Evolutionary conservation across 2,329 filamentous ascomycete genomes (phyloP), one percentile per base, ranked within the genome.

Genomic region (Talaromyces sp.): DNA sequence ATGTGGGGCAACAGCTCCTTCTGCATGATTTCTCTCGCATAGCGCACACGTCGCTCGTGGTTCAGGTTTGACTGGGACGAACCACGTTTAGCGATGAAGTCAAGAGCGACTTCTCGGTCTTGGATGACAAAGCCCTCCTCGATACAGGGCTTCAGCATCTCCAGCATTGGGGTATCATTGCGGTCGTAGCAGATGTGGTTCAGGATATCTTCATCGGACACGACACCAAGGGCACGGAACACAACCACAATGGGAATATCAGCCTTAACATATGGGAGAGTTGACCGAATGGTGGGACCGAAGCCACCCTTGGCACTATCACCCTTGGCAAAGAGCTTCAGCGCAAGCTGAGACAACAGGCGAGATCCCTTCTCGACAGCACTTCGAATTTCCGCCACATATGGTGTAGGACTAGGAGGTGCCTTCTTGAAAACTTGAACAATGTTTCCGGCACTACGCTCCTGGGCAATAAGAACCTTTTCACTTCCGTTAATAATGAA

Each of bases 341-440:
- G 85, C 66, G 89, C 88, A 71, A 97, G 86, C 41, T 91, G 93
- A 14, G 93, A 97, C 64, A 99, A 95, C 47, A 99, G 84, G 24
- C 95, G 85, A 1, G 93, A 97, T 13, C 95, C 94, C 73, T 96
- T 97, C 74, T 99, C 94, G 8, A 97, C 85, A 1, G 95, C 93
- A 74, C 92, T 97, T 75, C 94, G 85, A 65, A 99, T 97, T 75
- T 99, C 94, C 11, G 94, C 95, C 20, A 93, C 89, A 73, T 94
- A 96, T 1, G 91, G 92, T 58, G 91, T 96, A 9, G 91, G 89
- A 61, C 90, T 93, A n/a, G 91, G 91, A 63, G 87, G 84, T 0
- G 93, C 91, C 79, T 99, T 99, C 77, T 96, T 93, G 84, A 99
- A 99, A 24, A 99, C 93, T 75, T 99, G 94, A 4, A 99, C 94